Evolutionary conservation across 225 moss, liverwort and hornwort genomes (phyloP), one percentile per base, ranked within the genome.

Genomic region (Marchantia polymorpha): DNA sequence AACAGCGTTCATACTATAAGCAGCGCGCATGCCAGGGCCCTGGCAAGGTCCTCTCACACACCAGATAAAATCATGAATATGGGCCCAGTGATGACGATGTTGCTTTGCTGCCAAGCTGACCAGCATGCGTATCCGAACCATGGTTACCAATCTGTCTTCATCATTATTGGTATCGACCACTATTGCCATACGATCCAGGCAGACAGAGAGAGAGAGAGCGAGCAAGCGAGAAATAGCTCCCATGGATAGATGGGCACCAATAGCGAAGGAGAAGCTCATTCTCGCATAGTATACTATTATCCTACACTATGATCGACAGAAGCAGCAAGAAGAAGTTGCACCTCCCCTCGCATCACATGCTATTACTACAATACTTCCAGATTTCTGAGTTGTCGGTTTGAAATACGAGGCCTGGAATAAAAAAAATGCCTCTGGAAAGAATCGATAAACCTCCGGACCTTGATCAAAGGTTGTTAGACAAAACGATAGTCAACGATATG

Each of bases 1-100:
- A 55, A 73, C 73, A 73, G 73, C 53, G 53, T 26, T 47, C 69
- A 46, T 69, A 69, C 69, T 73, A 54, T 53, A 73, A 53, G 53
- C 52, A 73, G 53, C 26, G 17, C 47, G 15, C 2, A 25, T 56
- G 56, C 26, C 73, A n/a, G 26, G 25, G 69, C 47, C 50, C 49
- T 50, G 71, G 71, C 20, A 47, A 65, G 4, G 65, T 27, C 39
- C 39, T 65, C 25, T 19, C 65, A 4, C 25, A 65, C 65, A 12
- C 39, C 27, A 65, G 26, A 51, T 52, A 73, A 73, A 52, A 73
- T 73, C 54, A 52, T 73, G 73, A 27, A 23, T 54, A 23, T 64
- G 72, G 14, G 72, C 72, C 52, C 51, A 72, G 52, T 53, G 73
- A 73, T 73, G 53, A 73, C 52, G 25, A 52, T 52, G 13, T 52